phyloP scores from a whole-genome alignment of 2,329 filamentous ascomycete genomes.

The Onygena corvina region DNA sequence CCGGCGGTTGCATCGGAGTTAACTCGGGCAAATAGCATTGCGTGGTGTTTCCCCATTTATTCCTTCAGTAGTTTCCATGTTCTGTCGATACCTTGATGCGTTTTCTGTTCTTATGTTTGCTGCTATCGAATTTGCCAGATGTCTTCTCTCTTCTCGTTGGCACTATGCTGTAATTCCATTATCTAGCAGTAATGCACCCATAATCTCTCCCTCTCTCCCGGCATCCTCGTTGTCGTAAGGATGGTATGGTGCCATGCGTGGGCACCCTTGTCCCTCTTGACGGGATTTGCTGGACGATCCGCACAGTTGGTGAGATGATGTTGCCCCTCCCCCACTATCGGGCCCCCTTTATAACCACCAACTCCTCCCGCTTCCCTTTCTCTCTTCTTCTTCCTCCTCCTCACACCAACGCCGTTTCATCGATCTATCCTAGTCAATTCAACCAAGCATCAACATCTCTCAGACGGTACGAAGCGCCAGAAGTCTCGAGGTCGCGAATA shows the following conservation, averaged over 20 bases:
- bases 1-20: slow-evolving; percentile 2
- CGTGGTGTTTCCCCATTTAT: background rate
- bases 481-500: slow-evolving; percentile 6
- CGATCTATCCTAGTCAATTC: background rate
- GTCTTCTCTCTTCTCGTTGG: too few species aligned
- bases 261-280: background rate
- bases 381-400: background rate
- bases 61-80: background rate
- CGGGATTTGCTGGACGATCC: background rate
- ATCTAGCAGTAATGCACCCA: too few species aligned
- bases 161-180: too few species aligned
- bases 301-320: background rate
- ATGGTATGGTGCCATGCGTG: background rate
- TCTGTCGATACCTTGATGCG: background rate
- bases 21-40: slow-evolving; percentile 1
- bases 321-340: background rate
- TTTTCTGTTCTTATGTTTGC: background rate
- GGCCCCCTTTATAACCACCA: too few species aligned
- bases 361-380: background rate
- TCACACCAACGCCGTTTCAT: background rate
- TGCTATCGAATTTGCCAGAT: background rate
- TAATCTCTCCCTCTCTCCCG: background rate
- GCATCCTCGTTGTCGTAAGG: background rate
- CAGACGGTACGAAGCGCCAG: slow-evolving; percentile 6
- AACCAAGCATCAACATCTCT: background rate